phyloP scores from a whole-genome alignment of 352 stramenopile species.

The Aphanomyces euteiches region DNA sequence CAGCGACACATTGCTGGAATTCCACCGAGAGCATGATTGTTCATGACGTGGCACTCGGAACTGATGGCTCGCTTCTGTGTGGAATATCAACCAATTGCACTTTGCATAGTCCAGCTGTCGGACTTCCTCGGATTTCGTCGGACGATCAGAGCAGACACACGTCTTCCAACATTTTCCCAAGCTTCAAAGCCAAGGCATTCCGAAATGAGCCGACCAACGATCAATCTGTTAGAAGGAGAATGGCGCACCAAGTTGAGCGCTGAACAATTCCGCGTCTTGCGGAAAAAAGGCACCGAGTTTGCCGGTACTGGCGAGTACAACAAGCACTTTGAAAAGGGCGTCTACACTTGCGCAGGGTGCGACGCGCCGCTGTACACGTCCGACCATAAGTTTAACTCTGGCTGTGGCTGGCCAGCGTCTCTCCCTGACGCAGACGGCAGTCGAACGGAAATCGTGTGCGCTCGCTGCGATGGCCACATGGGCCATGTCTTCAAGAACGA shows the following conservation, averaged over 20 bases:
- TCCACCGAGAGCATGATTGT: too few relatives aligned
- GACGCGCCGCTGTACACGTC: conserved; percentile 85
- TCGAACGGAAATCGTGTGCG: conserved; percentile 87
- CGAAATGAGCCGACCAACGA: background rate
- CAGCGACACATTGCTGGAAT: too few relatives aligned
- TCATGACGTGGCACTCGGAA: too few relatives aligned
- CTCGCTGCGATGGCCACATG: conserved; percentile 86
- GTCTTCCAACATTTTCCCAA: too few relatives aligned
- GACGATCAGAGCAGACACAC: too few relatives aligned
- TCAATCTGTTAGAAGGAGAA: conserved; percentile 61
- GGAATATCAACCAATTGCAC: too few relatives aligned
- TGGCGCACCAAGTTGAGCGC: conserved; percentile 78
- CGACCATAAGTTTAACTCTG: conserved; percentile 87
- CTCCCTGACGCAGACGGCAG: conserved; percentile 61
- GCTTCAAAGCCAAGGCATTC: too few relatives aligned
- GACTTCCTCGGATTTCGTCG: too few relatives aligned
- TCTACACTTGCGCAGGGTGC: conserved; percentile 85
- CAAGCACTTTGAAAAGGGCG: conserved; percentile 80
- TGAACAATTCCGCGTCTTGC: conserved; percentile 82
- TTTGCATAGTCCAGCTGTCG: too few relatives aligned
- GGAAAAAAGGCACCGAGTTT: conserved; percentile 87
- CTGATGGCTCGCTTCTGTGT: too few relatives aligned
- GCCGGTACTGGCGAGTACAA: conserved; percentile 85
- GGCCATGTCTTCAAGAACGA: conserved; percentile 90
- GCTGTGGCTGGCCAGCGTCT: conserved; percentile 86